Percentiles rank a stretch among this genome's conserved stretches.
These are phyloP conservation scores for Clarireedia monteithiana DNA, from an alignment of 2,329 filamentous ascomycete species.

Conservation along the genomic window DNA sequence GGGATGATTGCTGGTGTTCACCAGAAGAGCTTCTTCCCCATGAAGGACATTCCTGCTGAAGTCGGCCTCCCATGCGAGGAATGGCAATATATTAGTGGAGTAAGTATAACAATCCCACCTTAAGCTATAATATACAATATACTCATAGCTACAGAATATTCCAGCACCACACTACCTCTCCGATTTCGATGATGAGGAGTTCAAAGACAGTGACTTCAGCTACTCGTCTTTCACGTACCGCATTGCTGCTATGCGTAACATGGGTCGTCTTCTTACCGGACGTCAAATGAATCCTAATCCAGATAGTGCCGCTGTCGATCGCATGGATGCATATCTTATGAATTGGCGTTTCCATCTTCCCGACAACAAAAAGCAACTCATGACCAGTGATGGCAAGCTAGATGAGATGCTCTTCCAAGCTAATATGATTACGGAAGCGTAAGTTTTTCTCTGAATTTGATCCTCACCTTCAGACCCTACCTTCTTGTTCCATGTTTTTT, in stretches of 20 bases:
- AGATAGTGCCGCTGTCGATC: constrained; percentile 46
- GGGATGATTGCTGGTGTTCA: constrained; percentile 79
- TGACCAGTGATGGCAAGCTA: constrained; percentile 61
- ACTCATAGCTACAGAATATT: constrained; percentile 42
- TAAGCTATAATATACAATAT: not conserved
- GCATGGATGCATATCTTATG: constrained; percentile 47
- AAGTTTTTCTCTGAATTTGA: constrained; percentile 8
- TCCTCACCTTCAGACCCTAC: not conserved
- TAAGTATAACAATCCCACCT: constrained; percentile 28
- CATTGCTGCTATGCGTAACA: constrained; percentile 70
- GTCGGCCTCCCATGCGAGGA: constrained; percentile 79
- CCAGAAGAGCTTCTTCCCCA: constrained; percentile 59
- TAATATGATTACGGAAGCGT: constrained; percentile 62
- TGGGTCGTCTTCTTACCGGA: constrained; percentile 65
- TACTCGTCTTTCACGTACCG: constrained; percentile 85
- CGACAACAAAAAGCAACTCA: constrained; percentile 57
- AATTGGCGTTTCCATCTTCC: constrained; percentile 81
- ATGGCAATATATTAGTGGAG: constrained; percentile 54
- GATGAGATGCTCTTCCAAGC: constrained; percentile 93
- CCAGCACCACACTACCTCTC: constrained; percentile 55
- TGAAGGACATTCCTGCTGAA: constrained; percentile 59
- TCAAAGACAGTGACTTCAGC: constrained; percentile 57
- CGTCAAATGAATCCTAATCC: constrained; percentile 37
- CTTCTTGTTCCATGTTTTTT: not conserved
- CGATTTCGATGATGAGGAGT: constrained; percentile 64